These are phyloP conservation scores for Lophiostoma macrostomum DNA, from an alignment of 495 filamentous ascomycete genomes.

Conservation along the genomic window DNA sequence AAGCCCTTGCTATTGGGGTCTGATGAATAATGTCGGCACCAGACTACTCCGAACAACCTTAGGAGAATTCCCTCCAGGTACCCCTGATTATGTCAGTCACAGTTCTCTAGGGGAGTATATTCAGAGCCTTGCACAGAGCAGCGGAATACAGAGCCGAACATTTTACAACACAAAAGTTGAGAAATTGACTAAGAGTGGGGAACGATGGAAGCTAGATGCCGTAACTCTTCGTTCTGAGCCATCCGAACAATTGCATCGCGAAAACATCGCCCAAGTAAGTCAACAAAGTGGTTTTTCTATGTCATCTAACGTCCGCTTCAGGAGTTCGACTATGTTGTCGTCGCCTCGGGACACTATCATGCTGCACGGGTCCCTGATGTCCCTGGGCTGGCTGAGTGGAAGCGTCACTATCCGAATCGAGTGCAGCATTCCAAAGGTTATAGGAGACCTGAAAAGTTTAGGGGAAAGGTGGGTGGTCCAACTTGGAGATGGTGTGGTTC, in stretches of 20 bases:
- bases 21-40: constrained; percentile 66
- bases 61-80: constrained; percentile 59
- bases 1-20: constrained; percentile 57
- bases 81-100: constrained; percentile 56
- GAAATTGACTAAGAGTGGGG: constrained; percentile 47
- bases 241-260: not conserved
- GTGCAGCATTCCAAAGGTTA: constrained; percentile 83
- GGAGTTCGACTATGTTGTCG: constrained; percentile 66
- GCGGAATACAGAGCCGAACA: constrained; percentile 44
- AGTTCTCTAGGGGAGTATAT: constrained; percentile 57
- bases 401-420: constrained; percentile 55
- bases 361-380: constrained; percentile 67
- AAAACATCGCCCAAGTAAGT: not conserved
- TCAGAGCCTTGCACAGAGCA: constrained; percentile 50
- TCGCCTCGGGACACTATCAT: constrained; percentile 76
- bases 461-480: constrained; percentile 42
- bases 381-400: constrained; percentile 54
- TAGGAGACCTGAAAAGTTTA: constrained; percentile 58
- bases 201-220: constrained; percentile 52
- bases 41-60: constrained; percentile 57
- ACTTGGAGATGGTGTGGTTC: not conserved
- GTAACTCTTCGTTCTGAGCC: constrained; percentile 34
- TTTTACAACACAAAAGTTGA: constrained; percentile 58
- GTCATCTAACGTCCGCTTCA: constrained; percentile 36
- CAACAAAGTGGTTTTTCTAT: constrained; percentile 31